Conservation (phyloP, 345 rosid species). For the Eucalyptus cloeziana region DNA sequence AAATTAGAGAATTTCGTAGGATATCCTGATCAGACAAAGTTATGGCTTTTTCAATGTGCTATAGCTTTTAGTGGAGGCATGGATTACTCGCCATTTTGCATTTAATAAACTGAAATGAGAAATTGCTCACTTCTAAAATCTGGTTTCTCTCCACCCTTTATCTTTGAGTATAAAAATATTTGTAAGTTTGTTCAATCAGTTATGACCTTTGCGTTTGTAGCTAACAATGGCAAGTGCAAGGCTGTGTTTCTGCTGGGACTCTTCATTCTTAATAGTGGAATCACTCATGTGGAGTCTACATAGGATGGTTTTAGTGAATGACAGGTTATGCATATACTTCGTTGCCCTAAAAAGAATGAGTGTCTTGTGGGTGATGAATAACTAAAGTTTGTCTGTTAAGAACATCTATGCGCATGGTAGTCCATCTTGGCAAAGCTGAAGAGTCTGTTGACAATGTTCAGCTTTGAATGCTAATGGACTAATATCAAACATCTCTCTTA, state of each 20-base stretch:
- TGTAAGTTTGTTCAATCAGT: background rate
- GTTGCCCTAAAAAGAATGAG: background rate
- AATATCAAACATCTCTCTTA: background rate
- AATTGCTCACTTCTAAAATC: background rate
- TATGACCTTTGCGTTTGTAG: background rate
- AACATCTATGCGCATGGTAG: background rate
- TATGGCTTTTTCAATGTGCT: background rate
- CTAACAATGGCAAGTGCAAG: background rate
- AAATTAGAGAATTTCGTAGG: background rate
- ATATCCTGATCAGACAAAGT: background rate
- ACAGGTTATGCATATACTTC: background rate
- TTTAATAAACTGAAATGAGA: background rate
- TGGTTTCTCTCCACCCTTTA: background rate
- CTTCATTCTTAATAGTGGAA: background rate
- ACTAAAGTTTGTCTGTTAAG: background rate
- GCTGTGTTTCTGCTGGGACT: background rate
- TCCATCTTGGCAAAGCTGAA: conserved; percentile 22
- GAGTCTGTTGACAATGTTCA: conserved; percentile 2
- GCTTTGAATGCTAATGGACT: conserved; percentile 45
- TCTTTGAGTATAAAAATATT: background rate
- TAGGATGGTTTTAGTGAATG: background rate
- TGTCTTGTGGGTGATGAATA: background rate
- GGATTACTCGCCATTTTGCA: background rate
- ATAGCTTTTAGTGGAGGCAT: background rate
- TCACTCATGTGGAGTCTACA: background rate